Percentiles rank a stretch among this genome's conserved stretches.
These are phyloP conservation scores for Pyrus hybrid DNA, from an alignment of 331 rosid species.

Conservation along the genomic window DNA sequence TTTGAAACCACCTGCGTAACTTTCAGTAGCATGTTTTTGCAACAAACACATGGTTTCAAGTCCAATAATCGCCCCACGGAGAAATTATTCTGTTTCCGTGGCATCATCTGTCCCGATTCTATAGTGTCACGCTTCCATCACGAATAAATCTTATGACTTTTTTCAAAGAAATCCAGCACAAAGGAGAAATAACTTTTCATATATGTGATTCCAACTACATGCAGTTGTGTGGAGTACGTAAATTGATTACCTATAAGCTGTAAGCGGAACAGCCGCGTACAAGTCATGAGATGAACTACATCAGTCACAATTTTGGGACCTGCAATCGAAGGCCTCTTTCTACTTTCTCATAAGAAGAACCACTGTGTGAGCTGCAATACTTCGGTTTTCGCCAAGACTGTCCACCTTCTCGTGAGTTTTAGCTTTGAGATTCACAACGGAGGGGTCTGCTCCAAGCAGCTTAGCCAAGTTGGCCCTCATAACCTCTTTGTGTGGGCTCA, in stretches of 20 bases:
- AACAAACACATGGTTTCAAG: neutral
- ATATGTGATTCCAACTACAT: neutral
- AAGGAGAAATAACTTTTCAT: neutral
- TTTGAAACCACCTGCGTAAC: neutral
- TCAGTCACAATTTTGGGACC: neutral
- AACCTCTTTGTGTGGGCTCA: constrained; percentile 91
- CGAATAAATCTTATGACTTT: neutral
- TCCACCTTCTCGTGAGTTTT: constrained; percentile 97
- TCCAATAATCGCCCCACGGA: neutral
- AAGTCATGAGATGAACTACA: neutral
- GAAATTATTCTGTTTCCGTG: neutral
- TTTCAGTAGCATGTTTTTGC: neutral
- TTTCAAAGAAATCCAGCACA: neutral
- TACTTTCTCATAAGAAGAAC: constrained; percentile 88
- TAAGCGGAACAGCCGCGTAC: neutral
- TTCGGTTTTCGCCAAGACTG: constrained; percentile 92
- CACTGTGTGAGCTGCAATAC: constrained; percentile 97
- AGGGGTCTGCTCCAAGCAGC: constrained; percentile 76
- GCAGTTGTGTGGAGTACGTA: neutral
- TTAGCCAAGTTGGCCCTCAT: constrained; percentile 78
- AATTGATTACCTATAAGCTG: neutral
- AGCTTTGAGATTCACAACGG: constrained; percentile 86
- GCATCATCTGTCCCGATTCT: neutral
- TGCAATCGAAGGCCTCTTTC: constrained; percentile 1
- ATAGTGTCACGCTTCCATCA: neutral